phyloP scores from a whole-genome alignment of 163 green algal species.

The Scenedesmus sp. region DNA sequence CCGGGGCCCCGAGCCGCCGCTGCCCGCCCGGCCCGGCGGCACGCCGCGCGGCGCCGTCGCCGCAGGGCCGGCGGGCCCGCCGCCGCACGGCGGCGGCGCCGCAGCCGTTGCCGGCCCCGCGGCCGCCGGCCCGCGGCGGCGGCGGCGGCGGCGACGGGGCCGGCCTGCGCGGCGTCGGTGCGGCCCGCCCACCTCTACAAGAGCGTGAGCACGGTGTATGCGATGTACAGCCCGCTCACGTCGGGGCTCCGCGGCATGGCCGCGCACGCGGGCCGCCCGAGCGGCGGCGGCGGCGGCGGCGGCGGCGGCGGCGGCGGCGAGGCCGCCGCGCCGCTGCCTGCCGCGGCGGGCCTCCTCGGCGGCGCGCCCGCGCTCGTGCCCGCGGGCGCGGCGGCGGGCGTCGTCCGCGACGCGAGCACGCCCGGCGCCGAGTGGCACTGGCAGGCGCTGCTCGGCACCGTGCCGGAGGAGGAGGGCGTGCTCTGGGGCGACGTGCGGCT shows the following conservation, averaged over 20 bases:
- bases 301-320: neutral
- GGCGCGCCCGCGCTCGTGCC: too few relatives aligned
- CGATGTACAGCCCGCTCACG: conserved; percentile 42
- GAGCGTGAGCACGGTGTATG: conserved; percentile 32
- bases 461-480: conserved; percentile 26
- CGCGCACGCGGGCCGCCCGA: too few relatives aligned
- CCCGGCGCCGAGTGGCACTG: conserved; percentile 6
- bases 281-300: neutral
- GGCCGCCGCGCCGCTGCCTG: too few relatives aligned
- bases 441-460: conserved; percentile 1
- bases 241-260: neutral
- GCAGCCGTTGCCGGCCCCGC: neutral
- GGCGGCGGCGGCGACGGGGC: too few relatives aligned
- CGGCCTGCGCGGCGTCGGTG: neutral
- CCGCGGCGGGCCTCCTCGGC: too few relatives aligned
- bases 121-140: too few relatives aligned
- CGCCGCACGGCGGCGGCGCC: too few relatives aligned
- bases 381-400: too few relatives aligned
- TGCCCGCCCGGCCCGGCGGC: too few relatives aligned
- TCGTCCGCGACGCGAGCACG: neutral
- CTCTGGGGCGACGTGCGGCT: neutral
- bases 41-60: too few relatives aligned
- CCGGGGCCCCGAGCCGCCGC: neutral
- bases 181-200: conserved; percentile 32
- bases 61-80: too few relatives aligned